Percentiles rank a stretch among this genome's conserved stretches.
Evolutionary conservation across 2,329 filamentous ascomycete genomes (phyloP).

Genomic region (Monilinia fructicola): DNA sequence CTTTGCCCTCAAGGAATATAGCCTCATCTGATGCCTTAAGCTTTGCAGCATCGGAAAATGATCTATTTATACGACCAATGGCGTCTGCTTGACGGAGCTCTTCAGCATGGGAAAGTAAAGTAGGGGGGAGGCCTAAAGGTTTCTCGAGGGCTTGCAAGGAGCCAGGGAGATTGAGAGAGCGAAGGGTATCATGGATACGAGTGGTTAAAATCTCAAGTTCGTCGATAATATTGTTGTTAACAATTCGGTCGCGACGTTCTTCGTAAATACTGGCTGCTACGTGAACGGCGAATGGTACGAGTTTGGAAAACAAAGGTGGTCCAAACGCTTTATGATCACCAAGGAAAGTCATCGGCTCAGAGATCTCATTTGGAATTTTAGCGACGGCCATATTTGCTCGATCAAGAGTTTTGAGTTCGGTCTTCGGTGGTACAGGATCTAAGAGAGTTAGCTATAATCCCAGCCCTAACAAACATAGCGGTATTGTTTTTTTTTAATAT

Average conservation of each 20-base stretch:
- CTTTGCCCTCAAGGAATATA: slow-evolving; percentile 79
- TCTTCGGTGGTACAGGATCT: slow-evolving; percentile 80
- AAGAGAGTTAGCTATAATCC: slow-evolving; percentile 39
- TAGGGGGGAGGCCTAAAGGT: slow-evolving; percentile 83
- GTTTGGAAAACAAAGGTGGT: slow-evolving; percentile 79
- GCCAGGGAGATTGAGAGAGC: slow-evolving; percentile 83
- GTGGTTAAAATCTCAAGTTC: slow-evolving; percentile 80
- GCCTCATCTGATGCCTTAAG: slow-evolving; percentile 76
- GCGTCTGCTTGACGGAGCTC: slow-evolving; percentile 91
- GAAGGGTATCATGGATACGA: slow-evolving; percentile 74
- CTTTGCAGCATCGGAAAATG: slow-evolving; percentile 86
- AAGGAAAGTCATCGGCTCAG: slow-evolving; percentile 74
- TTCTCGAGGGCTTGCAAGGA: slow-evolving; percentile 94
- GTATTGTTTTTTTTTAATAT: neutral
- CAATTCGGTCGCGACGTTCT: slow-evolving; percentile 82
- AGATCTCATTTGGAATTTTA: slow-evolving; percentile 77
- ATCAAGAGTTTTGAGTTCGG: slow-evolving; percentile 81
- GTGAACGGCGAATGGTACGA: slow-evolving; percentile 95
- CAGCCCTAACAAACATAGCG: neutral
- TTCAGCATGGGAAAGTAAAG: slow-evolving; percentile 84
- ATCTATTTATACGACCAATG: slow-evolving; percentile 70
- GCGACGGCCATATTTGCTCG: slow-evolving; percentile 85
- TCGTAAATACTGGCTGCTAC: slow-evolving; percentile 94
- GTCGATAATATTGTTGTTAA: slow-evolving; percentile 83
- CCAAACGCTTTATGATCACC: slow-evolving; percentile 81